Evolutionary conservation across 306 rosid genomes (phyloP).

Genomic region (Cucurbita maxima): DNA sequence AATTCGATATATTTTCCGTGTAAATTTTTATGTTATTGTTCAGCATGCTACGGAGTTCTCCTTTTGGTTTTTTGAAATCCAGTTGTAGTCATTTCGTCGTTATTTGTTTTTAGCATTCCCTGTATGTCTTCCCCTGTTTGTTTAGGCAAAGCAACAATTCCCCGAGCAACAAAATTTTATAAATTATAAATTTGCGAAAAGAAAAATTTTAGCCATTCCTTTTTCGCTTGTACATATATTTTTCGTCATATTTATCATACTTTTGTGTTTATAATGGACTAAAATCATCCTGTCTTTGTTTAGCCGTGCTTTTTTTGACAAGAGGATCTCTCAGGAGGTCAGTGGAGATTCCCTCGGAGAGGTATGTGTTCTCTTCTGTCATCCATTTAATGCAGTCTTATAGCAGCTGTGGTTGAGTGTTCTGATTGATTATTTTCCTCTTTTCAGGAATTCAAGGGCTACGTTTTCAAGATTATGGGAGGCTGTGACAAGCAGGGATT

Average conservation of each 20-base stretch:
- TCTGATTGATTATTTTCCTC: neutral
- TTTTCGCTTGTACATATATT: neutral
- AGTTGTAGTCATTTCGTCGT: neutral
- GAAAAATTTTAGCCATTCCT: neutral
- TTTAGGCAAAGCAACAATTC: neutral
- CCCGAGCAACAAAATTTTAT: neutral
- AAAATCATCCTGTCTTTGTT: neutral
- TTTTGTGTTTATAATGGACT: neutral
- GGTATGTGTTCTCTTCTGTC: conserved; percentile 4
- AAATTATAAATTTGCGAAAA: neutral
- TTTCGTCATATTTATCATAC: neutral
- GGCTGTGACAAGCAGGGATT: conserved; percentile 53
- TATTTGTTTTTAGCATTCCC: neutral
- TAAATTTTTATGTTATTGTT: neutral
- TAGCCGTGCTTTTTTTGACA: conserved; percentile 48
- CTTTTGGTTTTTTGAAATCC: neutral
- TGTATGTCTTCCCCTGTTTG: neutral
- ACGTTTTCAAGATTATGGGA: conserved; percentile 45
- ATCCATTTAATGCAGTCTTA: neutral
- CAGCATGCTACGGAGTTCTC: neutral
- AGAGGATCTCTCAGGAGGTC: conserved; percentile 51
- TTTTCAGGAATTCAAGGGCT: conserved; percentile 39
- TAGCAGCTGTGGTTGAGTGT: neutral
- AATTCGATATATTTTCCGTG: neutral
- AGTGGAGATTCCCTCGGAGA: conserved; percentile 50